Conservation (phyloP, 768 basidiomycete genomes). For the Pleurotus djamor region DNA sequence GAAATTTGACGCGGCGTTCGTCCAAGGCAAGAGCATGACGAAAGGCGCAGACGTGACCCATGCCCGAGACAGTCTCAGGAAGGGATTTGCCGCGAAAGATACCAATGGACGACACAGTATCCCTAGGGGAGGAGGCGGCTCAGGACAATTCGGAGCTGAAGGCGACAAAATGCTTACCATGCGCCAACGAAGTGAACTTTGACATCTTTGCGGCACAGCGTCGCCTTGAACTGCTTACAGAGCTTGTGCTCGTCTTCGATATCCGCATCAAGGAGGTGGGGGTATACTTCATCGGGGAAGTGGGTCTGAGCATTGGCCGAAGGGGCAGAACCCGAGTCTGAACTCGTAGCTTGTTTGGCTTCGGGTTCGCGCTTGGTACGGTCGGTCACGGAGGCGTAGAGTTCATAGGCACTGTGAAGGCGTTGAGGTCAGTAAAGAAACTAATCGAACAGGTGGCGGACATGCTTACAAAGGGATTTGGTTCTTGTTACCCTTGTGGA, state of each 20-base stretch:
- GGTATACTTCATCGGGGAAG: no score
- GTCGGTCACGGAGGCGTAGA: no score
- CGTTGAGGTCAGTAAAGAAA: not conserved
- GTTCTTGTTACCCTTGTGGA: not conserved
- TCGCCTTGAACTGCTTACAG: constrained; percentile 15
- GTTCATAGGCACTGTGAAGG: not conserved
- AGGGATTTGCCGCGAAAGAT: constrained; percentile 24
- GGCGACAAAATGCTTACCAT: constrained; percentile 26
- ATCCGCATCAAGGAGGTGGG: no score
- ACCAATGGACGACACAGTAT: constrained; percentile 46
- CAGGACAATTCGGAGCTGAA: not conserved
- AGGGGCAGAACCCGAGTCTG: no score
- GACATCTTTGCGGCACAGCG: constrained; percentile 21
- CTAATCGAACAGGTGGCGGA: no score
- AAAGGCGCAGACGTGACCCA: constrained; percentile 35
- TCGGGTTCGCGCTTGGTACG: no score
- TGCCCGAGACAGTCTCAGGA: constrained; percentile 23
- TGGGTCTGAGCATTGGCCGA: no score
- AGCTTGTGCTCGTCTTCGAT: constrained; percentile 1
- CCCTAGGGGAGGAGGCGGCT: constrained; percentile 22
- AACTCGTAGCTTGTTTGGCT: no score
- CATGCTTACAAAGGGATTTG: not conserved
- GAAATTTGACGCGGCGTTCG: constrained; percentile 43
- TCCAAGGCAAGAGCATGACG: constrained; percentile 47
- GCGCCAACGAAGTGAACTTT: constrained; percentile 42